Percentiles rank a stretch among this genome's conserved stretches.
These are phyloP conservation scores for Syncephalastrum racemosum DNA, from an alignment of 371 early-diverging fungal species.

Conservation along the genomic window DNA sequence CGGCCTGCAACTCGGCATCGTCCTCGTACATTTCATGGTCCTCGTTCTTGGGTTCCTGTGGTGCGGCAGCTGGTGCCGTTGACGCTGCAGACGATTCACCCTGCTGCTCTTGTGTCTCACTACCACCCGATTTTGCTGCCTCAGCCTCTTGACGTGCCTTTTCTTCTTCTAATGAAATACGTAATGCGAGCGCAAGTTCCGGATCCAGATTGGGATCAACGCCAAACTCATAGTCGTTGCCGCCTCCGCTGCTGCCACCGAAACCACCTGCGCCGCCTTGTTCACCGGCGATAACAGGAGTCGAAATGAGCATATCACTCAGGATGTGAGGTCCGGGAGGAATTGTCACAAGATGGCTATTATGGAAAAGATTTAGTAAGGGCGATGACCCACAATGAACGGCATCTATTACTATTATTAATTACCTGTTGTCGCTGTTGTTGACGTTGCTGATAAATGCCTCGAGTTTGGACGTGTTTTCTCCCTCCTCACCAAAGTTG, in stretches of 20 bases:
- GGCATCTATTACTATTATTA: neutral
- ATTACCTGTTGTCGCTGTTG: slow-evolving; percentile 83
- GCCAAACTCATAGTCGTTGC: slow-evolving; percentile 89
- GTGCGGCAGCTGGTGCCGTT: slow-evolving; percentile 29
- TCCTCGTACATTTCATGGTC: slow-evolving; percentile 39
- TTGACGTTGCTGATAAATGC: slow-evolving; percentile 91
- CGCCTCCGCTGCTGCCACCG: slow-evolving; percentile 55
- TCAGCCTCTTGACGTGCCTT: slow-evolving; percentile 86
- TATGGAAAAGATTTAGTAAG: neutral
- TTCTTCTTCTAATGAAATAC: slow-evolving; percentile 97
- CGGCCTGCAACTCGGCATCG: slow-evolving; percentile 37
- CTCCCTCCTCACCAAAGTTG: slow-evolving; percentile 95
- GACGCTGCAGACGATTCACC: slow-evolving; percentile 41
- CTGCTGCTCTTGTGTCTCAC: slow-evolving; percentile 14
- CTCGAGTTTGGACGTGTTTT: slow-evolving; percentile 87
- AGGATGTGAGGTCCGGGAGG: slow-evolving; percentile 95
- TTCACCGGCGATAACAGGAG: slow-evolving; percentile 86
- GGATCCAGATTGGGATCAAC: slow-evolving; percentile 96
- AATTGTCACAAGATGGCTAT: slow-evolving; percentile 87
- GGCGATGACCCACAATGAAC: neutral
- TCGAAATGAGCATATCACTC: slow-evolving; percentile 84
- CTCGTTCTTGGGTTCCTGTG: slow-evolving; percentile 30
- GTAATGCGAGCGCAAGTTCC: slow-evolving; percentile 92
- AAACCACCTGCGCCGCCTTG: slow-evolving; percentile 64
- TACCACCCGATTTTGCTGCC: slow-evolving; percentile 48